Evolutionary conservation across 2,329 filamentous ascomycete genomes (phyloP).

Genomic region (Alternaria triticimaculans): DNA sequence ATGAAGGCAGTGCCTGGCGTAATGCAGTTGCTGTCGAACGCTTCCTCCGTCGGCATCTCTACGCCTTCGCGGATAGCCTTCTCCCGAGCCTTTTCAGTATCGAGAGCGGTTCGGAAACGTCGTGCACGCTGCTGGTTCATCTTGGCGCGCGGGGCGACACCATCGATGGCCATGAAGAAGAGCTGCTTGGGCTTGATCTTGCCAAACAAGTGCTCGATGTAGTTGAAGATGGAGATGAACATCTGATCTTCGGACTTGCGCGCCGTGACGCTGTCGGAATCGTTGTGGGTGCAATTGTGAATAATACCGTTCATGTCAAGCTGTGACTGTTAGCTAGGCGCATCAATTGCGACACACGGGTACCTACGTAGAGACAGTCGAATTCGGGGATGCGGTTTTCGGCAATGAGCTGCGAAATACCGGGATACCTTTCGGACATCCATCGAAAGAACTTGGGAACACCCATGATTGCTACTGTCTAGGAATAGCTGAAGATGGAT

Average conservation of each 20-base stretch:
- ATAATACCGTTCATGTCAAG: slow-evolving; percentile 99
- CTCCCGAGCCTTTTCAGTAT: slow-evolving; percentile 86
- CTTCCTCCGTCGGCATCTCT: slow-evolving; percentile 91
- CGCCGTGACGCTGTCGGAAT: slow-evolving; percentile 88
- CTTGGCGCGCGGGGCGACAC: slow-evolving; percentile 95
- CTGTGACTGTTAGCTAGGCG: slow-evolving; percentile 49
- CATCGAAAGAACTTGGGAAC: slow-evolving; percentile 96
- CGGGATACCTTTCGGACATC: slow-evolving; percentile 98
- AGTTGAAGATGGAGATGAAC: slow-evolving; percentile 99
- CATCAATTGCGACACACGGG: neutral
- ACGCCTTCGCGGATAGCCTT: slow-evolving; percentile 89
- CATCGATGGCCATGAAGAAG: slow-evolving; percentile 99
- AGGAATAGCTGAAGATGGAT: slow-evolving; percentile 22
- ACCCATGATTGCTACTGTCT: slow-evolving; percentile 59
- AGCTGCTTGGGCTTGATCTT: slow-evolving; percentile 99
- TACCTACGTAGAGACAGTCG: slow-evolving; percentile 85
- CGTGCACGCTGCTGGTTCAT: slow-evolving; percentile 99
- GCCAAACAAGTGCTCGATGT: slow-evolving; percentile 97
- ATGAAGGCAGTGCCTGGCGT: slow-evolving; percentile 98
- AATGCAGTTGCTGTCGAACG: slow-evolving; percentile 99
- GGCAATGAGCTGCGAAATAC: slow-evolving; percentile 97
- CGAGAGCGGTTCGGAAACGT: slow-evolving; percentile 91
- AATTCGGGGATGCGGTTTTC: slow-evolving; percentile 99
- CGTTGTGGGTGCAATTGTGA: slow-evolving; percentile 97
- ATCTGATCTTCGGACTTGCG: slow-evolving; percentile 97